These are phyloP conservation scores for Yueomyces sinensis DNA, from an alignment of 805 yeast species.

Conservation along the genomic window DNA sequence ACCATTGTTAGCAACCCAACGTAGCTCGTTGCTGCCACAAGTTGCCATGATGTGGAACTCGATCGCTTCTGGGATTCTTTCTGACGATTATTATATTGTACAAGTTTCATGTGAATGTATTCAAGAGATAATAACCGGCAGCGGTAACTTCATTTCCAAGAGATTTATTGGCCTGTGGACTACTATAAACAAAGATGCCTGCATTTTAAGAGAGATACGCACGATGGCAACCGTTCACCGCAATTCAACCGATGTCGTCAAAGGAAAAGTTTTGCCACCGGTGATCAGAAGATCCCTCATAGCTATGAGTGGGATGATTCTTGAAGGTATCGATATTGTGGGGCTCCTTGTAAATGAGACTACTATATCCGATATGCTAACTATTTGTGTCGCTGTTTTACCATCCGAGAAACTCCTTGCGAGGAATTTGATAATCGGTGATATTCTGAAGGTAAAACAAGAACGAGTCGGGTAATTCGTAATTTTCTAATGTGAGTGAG, in stretches of 20 bases:
- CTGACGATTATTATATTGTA: conserved; percentile 13
- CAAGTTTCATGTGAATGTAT: conserved; percentile 14
- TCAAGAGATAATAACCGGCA: conserved; percentile 8
- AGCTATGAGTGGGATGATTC: conserved; percentile 10
- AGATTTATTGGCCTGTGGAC: conserved; percentile 20
- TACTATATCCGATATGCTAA: conserved; percentile 12
- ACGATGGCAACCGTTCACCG: not conserved
- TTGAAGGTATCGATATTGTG: conserved; percentile 16
- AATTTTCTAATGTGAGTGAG: too few species aligned
- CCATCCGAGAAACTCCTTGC: conserved; percentile 8
- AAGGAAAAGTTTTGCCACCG: conserved; percentile 14
- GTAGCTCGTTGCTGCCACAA: conserved; percentile 19
- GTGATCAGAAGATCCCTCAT: conserved; percentile 11
- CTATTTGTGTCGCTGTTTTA: conserved; percentile 12
- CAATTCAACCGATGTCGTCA: too few species aligned
- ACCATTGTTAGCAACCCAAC: conserved; percentile 40
- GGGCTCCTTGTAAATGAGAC: conserved; percentile 13
- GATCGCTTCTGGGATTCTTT: conserved; percentile 9
- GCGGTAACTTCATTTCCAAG: conserved; percentile 17
- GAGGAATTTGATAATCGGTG: conserved; percentile 13
- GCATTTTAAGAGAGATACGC: conserved; percentile 6
- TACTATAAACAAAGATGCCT: conserved; percentile 6
- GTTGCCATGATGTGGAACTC: conserved; percentile 21
- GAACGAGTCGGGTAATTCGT: too few species aligned
- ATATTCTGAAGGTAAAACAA: too few species aligned